Conservation (phyloP, 192 early-diverging fungal genomes). For the Coemansia sp. region DNA sequence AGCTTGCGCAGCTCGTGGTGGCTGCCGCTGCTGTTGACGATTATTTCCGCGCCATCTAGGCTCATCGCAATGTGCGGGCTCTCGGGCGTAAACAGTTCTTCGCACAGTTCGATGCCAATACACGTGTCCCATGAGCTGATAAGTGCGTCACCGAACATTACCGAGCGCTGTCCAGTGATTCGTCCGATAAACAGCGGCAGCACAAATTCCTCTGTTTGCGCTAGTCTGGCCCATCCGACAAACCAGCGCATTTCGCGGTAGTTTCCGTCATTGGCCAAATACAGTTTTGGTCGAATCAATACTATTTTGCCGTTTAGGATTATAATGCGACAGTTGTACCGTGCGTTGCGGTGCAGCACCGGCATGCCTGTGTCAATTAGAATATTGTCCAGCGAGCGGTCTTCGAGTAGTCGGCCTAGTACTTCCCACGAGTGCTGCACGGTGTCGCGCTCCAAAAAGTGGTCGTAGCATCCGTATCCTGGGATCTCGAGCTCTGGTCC, state of each 20-base stretch:
- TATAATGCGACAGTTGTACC: slow-evolving; percentile 97
- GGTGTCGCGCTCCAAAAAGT: slow-evolving; percentile 96
- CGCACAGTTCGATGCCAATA: slow-evolving; percentile 92
- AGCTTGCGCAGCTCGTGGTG: slow-evolving; percentile 98
- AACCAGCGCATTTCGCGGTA: slow-evolving; percentile 98
- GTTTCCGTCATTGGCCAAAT: slow-evolving; percentile 95
- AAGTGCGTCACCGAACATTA: slow-evolving; percentile 91
- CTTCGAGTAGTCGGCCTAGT: slow-evolving; percentile 68
- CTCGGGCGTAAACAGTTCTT: slow-evolving; percentile 94
- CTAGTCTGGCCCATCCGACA: slow-evolving; percentile 71
- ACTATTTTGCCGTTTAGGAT: slow-evolving; percentile 78
- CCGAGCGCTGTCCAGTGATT: slow-evolving; percentile 74
- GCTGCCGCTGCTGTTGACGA: slow-evolving; percentile 92
- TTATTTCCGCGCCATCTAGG: slow-evolving; percentile 95
- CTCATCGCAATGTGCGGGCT: slow-evolving; percentile 94
- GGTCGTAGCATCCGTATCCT: slow-evolving; percentile 98
- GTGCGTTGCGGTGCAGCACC: slow-evolving; percentile 82
- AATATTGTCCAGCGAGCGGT: slow-evolving; percentile 69
- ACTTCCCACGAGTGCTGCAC: slow-evolving; percentile 94
- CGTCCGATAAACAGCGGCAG: slow-evolving; percentile 80
- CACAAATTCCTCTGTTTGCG: slow-evolving; percentile 70
- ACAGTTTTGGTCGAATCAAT: slow-evolving; percentile 96
- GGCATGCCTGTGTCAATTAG: slow-evolving; percentile 97
- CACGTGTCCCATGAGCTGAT: slow-evolving; percentile 80
- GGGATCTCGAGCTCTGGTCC: slow-evolving; percentile 97